phyloP scores from a whole-genome alignment of 441 rosid species.

The Dalechampia spathulata region DNA sequence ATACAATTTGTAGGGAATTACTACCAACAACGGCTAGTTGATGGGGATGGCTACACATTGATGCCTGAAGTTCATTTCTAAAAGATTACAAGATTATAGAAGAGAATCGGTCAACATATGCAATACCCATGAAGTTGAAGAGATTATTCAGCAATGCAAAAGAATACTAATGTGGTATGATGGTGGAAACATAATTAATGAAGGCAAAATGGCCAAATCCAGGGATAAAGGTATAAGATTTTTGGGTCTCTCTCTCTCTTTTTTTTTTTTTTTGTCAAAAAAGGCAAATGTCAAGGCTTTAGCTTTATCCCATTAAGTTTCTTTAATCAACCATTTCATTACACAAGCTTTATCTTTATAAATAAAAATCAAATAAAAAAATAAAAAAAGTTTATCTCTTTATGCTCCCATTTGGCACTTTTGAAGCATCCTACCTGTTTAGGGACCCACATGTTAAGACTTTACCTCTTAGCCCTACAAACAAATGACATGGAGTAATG shows the following conservation, averaged over 20 bases:
- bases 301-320: conserved; percentile 15
- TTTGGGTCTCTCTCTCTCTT: too few relatives aligned
- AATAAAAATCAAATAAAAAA: too few relatives aligned
- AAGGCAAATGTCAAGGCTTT: conserved; percentile 17
- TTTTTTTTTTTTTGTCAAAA: background rate
- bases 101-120: too few relatives aligned
- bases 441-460: conserved; percentile 24
- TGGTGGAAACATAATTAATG: conserved; percentile 11
- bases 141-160: background rate
- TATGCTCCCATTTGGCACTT: conserved; percentile 24
- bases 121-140: too few relatives aligned
- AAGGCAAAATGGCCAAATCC: conserved; percentile 20
- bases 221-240: conserved; percentile 8
- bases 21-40: too few relatives aligned
- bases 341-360: too few relatives aligned
- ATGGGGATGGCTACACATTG: too few relatives aligned
- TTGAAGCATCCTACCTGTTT: conserved; percentile 30
- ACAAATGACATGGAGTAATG: conserved; percentile 39
- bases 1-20: too few relatives aligned
- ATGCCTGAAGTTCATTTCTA: too few relatives aligned
- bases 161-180: background rate
- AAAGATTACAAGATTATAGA: too few relatives aligned
- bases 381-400: conserved; percentile 16
- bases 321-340: too few relatives aligned
- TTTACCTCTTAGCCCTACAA: conserved; percentile 9